These are phyloP conservation scores for Aspergillus sclerotiicarbonarius DNA, from an alignment of 495 filamentous ascomycete species.

Conservation along the genomic window DNA sequence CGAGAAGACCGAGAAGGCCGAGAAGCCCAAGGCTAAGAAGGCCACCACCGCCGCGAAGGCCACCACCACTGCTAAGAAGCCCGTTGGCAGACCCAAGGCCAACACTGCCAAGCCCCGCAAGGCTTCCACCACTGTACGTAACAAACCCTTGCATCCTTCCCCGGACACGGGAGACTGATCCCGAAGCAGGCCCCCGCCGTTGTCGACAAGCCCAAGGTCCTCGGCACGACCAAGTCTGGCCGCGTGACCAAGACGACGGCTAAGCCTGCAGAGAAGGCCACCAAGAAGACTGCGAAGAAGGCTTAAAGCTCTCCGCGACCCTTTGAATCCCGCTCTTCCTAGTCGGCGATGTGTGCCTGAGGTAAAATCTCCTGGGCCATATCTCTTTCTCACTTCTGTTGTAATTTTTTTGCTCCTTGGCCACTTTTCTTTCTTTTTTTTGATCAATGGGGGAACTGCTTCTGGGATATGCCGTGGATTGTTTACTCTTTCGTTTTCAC, in stretches of 20 bases:
- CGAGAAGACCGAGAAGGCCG: slow-evolving; percentile 39
- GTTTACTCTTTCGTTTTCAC: slow-evolving; percentile 25
- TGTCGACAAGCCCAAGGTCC: slow-evolving; percentile 68
- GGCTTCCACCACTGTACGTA: slow-evolving; percentile 44
- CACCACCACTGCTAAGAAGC: slow-evolving; percentile 29
- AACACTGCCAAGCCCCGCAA: slow-evolving; percentile 58
- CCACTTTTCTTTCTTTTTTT: slow-evolving; percentile 12
- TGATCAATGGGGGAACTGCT: slow-evolving; percentile 15
- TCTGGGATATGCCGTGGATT: slow-evolving; percentile 38
- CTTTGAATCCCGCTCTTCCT: slow-evolving; percentile 24
- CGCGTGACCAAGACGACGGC: slow-evolving; percentile 77
- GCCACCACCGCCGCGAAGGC: slow-evolving; percentile 20
- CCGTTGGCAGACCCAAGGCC: slow-evolving; percentile 44
- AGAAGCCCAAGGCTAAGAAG: slow-evolving; percentile 23
- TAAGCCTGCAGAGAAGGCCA: slow-evolving; percentile 58
- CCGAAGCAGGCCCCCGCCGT: slow-evolving; percentile 57
- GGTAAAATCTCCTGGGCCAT: slow-evolving; percentile 30
- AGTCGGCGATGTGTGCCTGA: slow-evolving; percentile 28
- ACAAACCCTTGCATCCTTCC: neutral
- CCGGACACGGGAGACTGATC: slow-evolving; percentile 13
- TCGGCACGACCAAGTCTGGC: slow-evolving; percentile 88
- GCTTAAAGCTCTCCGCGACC: slow-evolving; percentile 14
- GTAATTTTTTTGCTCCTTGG: slow-evolving; percentile 26
- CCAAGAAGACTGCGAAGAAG: slow-evolving; percentile 60
- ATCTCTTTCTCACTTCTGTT: slow-evolving; percentile 27